phyloP scores from a whole-genome alignment of 768 basidiomycete species.

The Amanita rubescens region DNA sequence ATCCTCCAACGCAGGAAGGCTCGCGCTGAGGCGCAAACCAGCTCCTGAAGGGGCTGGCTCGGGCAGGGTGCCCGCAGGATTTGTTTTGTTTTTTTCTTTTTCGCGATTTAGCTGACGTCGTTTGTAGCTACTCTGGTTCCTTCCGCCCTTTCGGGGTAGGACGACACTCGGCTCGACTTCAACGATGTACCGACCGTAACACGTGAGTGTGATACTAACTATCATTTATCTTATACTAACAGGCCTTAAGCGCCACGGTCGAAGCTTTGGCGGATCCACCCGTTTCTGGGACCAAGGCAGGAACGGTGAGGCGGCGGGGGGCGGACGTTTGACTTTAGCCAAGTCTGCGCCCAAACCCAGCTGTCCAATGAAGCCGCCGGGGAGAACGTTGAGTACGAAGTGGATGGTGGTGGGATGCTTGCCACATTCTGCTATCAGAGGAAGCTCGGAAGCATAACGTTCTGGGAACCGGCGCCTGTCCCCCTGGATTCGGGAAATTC shows the following conservation, averaged over 20 bases:
- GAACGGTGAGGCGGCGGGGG: neutral
- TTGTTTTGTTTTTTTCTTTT: neutral
- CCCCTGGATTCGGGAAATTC: neutral
- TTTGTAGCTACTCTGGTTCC: neutral
- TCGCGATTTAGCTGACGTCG: neutral
- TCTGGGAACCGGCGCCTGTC: neutral
- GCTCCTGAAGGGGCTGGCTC: neutral
- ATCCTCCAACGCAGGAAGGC: neutral
- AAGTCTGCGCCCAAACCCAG: neutral
- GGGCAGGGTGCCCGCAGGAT: neutral
- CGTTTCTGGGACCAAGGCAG: neutral
- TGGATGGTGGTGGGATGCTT: neutral
- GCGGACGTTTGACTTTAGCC: neutral
- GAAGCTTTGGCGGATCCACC: neutral
- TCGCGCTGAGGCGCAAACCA: neutral
- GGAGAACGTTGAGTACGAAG: neutral
- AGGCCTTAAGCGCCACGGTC: neutral
- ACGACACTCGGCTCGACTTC: neutral
- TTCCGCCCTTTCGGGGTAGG: neutral
- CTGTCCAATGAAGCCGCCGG: neutral
- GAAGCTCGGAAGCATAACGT: neutral
- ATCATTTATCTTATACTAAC: neutral
- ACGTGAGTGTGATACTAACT: neutral
- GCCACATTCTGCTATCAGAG: neutral
- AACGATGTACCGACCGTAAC: neutral